Base-by-base conservation (phyloP, 225 moss, liverwort and hornwort genomes). In the Marchantia paleacea region DNA sequence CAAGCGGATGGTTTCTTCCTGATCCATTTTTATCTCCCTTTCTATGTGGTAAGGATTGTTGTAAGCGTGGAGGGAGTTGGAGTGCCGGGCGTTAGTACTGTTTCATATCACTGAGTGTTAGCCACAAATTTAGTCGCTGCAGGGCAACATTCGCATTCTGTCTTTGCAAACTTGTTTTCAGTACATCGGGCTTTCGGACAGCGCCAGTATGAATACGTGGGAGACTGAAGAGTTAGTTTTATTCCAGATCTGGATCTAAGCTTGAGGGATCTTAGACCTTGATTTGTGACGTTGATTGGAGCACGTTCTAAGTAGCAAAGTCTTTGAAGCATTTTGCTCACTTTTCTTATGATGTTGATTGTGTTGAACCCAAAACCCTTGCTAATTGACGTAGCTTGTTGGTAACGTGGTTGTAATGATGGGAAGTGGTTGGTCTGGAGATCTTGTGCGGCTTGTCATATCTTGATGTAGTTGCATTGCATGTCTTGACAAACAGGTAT, bases 331-430 rank as follows among this genome's bases (percentile, higher is more conserved):
- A 39, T 39, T 39, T 39, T 39, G 39, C 39, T 39, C 39, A 39
- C 39, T 39, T 39, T 39, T 24, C n/a, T 62, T 8, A 8, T 64
- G 28, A 12, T 2, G 10, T 66, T 11, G 11, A 66, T 26, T 8
- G 28, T 28, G 66, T 66, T 62, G 28, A 66, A 64, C 64, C 66
- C 66, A 66, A 66, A 66, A 66, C 28, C 66, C 28, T 66, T 66
- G 28, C 66, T 4, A 12, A 5, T 66, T 66, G 2, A 4, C 66
- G 6, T 66, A 29, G 29, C 28, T 10, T 5, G 2, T 10, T 66
- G 26, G 8, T 13, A 2, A n/a, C 64, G 64, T 64, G 13, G 28
- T 28, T 29, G 6, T 28, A 12, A 0, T 66, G 12, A 11, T 66
- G 10, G 10, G 3, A 26, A 28, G 28, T 13, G 12, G 66, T 66